Evolutionary conservation across 1,284 basidiomycete species (phyloP), one percentile per base, ranked within the genome.

Genomic region (Leccinum glutinopallens): DNA sequence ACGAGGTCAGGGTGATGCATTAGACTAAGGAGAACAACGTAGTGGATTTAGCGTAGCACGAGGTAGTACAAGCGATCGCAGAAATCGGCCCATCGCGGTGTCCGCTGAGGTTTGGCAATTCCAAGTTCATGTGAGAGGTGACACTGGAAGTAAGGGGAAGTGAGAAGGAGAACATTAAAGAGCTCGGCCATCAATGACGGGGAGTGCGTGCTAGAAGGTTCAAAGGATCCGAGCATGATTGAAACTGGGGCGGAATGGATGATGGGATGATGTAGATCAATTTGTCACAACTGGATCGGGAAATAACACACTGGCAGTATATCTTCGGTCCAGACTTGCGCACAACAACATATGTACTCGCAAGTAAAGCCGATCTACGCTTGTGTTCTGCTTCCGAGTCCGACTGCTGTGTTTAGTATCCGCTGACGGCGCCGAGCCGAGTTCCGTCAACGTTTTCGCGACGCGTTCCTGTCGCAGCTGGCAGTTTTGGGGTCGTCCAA

Each of bases 1-100:
- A 78, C 76, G 74, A 78, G 74, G 76, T 73, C 75, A 77, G 75
- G 76, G 74, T 75, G 63, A 61, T 67, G 55, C 62, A 64, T 15
- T 62, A 62, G 57, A 66, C 66, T 51, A 70, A 63, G 64, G 61
- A 72, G 59, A 62, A 62, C 65, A 63, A 73, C 59, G 62, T 46
- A 73, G 72, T 65, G 62, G 62, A 58, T 66, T 58, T 70, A 58
- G 64, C 54, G 12, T 54, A 54, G 64, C 76, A 77, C 71, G 75
- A 75, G 76, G 75, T 67, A 17, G 25, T 62, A 61, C 62, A 51
- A 51, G 49, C 69, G 72, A 74, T 74, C 71, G 60, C 63, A 68
- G 58, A 55, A 63, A 61, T 68, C 65, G 67, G 58, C 68, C 43
- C 59, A 61, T 67, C 59, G 65, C 46, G 60, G 61, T 49, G 35